A percentile compares a stretch with the other conserved stretches of the same genome.
phyloP scores from a whole-genome alignment of 2,329 filamentous ascomycete genomes.

The Berkeleyomyces basicola region DNA sequence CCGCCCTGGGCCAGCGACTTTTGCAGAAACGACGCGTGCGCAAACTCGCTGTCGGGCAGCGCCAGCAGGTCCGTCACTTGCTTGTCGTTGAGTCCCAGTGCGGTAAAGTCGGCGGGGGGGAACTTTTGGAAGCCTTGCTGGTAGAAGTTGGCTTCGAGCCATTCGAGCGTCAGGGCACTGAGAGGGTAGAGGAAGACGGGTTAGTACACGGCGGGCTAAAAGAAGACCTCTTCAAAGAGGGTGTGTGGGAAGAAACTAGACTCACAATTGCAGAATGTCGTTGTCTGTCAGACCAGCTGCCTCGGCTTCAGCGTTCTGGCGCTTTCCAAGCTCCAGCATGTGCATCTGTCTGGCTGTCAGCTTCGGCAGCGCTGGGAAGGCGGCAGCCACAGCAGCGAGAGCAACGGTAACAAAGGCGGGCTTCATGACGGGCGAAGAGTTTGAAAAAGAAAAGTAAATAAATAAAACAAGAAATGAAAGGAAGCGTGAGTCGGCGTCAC shows the following conservation, averaged over 20 bases:
- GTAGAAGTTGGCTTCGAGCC: slow-evolving; percentile 60
- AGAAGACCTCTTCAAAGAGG: not conserved
- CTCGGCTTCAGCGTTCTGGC: slow-evolving; percentile 32
- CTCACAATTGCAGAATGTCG: slow-evolving; percentile 44
- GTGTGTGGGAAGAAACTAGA: slow-evolving; percentile 2
- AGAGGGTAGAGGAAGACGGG: not conserved
- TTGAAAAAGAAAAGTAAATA: slow-evolving; percentile 10
- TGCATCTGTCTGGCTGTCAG: slow-evolving; percentile 28
- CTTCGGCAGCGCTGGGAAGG: slow-evolving; percentile 29
- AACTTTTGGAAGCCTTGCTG: slow-evolving; percentile 52
- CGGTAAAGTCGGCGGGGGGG: slow-evolving; percentile 44
- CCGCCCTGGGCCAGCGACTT: slow-evolving; percentile 44
- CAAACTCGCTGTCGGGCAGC: slow-evolving; percentile 45
- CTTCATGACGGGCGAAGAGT: slow-evolving; percentile 22
- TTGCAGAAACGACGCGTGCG: slow-evolving; percentile 27
- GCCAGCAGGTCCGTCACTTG: slow-evolving; percentile 35
- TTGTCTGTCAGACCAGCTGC: slow-evolving; percentile 33
- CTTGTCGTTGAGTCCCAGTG: slow-evolving; percentile 22
- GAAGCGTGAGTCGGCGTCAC: not conserved
- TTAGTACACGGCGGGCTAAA: not conserved
- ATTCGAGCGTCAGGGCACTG: slow-evolving; percentile 53
- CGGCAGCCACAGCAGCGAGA: slow-evolving; percentile 30
- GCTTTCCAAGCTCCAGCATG: slow-evolving; percentile 31
- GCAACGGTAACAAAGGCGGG: slow-evolving; percentile 25
- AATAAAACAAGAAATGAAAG: not conserved